Evolutionary conservation across 1,139 yeast genomes (phyloP).

Genomic region (Scheffersomyces parashehatae): DNA sequence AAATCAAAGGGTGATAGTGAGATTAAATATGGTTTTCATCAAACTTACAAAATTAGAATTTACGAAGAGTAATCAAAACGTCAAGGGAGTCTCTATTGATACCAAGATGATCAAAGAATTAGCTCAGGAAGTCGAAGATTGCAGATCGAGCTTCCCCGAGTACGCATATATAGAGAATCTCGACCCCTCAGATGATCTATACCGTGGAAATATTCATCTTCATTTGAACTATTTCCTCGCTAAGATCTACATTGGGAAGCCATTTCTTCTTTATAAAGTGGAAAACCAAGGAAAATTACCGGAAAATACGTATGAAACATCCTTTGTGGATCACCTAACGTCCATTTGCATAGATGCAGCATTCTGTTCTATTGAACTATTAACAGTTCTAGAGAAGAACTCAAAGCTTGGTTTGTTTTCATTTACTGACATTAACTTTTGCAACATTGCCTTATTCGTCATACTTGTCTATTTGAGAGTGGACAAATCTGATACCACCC

Average conservation of each 20-base stretch:
- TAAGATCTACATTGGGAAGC: constrained; percentile 19
- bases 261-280: constrained; percentile 18
- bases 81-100: constrained; percentile 11
- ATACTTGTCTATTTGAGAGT: constrained; percentile 16
- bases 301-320: constrained; percentile 10
- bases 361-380: constrained; percentile 15
- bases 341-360: constrained; percentile 21
- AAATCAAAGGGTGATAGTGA: constrained; percentile 14
- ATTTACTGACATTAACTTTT: constrained; percentile 17
- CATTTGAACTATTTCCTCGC: constrained; percentile 16
- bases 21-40: constrained; percentile 13
- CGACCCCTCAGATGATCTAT: constrained; percentile 11
- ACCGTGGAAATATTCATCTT: constrained; percentile 16
- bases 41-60: constrained; percentile 12
- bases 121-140: constrained; percentile 12
- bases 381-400: constrained; percentile 14
- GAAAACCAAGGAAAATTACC: constrained; percentile 11
- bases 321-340: constrained; percentile 17
- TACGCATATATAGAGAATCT: constrained; percentile 1
- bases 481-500: constrained; percentile 17
- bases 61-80: constrained; percentile 4
- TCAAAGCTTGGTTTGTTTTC: constrained; percentile 18
- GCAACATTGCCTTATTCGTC: constrained; percentile 16
- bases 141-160: constrained; percentile 12
- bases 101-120: constrained; percentile 13